Conservation (phyloP, 2,329 filamentous ascomycete species). For the Neoascochyta sp. region DNA sequence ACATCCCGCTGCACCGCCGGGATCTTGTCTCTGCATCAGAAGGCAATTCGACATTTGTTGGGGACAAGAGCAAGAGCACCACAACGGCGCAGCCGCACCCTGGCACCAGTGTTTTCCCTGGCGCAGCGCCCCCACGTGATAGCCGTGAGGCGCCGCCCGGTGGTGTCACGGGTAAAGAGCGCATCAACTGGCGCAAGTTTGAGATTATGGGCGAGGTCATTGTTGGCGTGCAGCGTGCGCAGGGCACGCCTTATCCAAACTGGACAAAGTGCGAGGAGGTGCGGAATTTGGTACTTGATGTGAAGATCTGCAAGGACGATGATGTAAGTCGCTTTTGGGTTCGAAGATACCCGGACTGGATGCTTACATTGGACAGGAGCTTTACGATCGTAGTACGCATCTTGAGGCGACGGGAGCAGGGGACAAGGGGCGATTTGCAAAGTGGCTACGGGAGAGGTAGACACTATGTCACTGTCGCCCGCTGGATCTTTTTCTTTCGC, state of each 20-base stretch:
- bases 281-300: slow-evolving; percentile 73
- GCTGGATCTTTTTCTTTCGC: too few species aligned
- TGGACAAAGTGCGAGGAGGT: slow-evolving; percentile 66
- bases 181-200: slow-evolving; percentile 98
- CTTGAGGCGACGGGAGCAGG: slow-evolving; percentile 50
- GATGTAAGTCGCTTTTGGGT: slow-evolving; percentile 60
- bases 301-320: slow-evolving; percentile 77
- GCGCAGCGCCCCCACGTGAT: slow-evolving; percentile 24
- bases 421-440: slow-evolving; percentile 41
- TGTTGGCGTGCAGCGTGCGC: slow-evolving; percentile 85
- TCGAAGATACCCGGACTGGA: not conserved
- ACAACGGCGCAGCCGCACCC: slow-evolving; percentile 33
- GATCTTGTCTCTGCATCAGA: slow-evolving; percentile 91
- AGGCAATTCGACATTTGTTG: slow-evolving; percentile 85
- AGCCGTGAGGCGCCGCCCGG: slow-evolving; percentile 43
- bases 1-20: slow-evolving; percentile 81
- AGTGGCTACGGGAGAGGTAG: slow-evolving; percentile 48
- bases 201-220: slow-evolving; percentile 92
- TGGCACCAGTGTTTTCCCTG: slow-evolving; percentile 34
- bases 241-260: slow-evolving; percentile 75
- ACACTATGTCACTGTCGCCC: slow-evolving; percentile 16
- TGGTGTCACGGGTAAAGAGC: slow-evolving; percentile 47
- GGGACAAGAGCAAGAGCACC: slow-evolving; percentile 39
- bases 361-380: slow-evolving; percentile 45
- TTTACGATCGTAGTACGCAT: slow-evolving; percentile 57